Conservation (phyloP, 176 grass and related monocot genomes). For the Otatea glauca region DNA sequence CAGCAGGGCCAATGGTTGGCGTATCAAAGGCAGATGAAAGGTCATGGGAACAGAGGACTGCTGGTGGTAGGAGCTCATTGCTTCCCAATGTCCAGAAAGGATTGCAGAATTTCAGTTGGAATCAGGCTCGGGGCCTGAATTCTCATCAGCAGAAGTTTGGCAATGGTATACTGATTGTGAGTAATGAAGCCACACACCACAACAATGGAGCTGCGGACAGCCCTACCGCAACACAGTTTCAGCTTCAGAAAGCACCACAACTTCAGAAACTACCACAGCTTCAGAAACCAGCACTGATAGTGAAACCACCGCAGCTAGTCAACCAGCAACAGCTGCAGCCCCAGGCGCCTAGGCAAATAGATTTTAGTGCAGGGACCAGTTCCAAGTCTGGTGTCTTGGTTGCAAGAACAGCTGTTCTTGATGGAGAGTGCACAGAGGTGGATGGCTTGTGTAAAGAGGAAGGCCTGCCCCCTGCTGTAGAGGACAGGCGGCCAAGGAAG, state of each 20-base stretch:
- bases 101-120: constrained; percentile 80
- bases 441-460: constrained; percentile 70
- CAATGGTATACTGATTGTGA: constrained; percentile 67
- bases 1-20: constrained; percentile 32
- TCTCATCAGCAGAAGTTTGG: constrained; percentile 73
- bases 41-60: constrained; percentile 64
- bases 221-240: constrained; percentile 50
- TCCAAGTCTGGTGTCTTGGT: constrained; percentile 60
- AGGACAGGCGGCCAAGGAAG: constrained; percentile 83
- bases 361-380: constrained; percentile 70
- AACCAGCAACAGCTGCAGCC: constrained; percentile 61
- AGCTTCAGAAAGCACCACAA: constrained; percentile 56
- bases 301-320: constrained; percentile 46
- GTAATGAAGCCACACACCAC: constrained; percentile 51
- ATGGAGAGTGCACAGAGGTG: constrained; percentile 63
- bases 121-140: constrained; percentile 61
- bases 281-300: constrained; percentile 54
- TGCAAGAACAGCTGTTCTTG: constrained; percentile 53
- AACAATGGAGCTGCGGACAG: constrained; percentile 48
- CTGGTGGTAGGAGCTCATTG: constrained; percentile 52
- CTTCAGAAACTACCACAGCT: constrained; percentile 54
- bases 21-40: constrained; percentile 64
- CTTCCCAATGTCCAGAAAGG: constrained; percentile 72
- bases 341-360: constrained; percentile 74
- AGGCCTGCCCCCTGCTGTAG: constrained; percentile 37